Evolutionary conservation across 768 basidiomycete genomes (phyloP).

Genomic region (Boletus vermiculosoides): DNA sequence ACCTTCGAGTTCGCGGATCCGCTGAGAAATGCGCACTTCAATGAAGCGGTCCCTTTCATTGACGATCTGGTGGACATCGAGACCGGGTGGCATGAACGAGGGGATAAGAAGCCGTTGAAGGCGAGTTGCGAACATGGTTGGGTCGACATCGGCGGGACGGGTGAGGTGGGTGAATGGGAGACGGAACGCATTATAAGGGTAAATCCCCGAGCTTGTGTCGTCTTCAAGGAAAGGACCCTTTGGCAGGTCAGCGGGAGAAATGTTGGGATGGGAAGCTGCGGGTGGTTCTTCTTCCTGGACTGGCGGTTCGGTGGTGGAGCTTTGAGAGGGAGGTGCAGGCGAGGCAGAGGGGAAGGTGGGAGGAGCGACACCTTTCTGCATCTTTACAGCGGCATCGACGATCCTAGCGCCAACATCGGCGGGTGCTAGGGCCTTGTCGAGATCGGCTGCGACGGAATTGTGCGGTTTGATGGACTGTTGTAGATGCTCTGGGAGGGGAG

Average conservation of each 20-base stretch:
- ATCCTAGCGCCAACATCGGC: constrained; percentile 60
- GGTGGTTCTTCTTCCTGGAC: constrained; percentile 57
- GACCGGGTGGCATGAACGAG: constrained; percentile 83
- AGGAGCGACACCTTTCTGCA: constrained; percentile 52
- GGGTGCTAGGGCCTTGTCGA: constrained; percentile 64
- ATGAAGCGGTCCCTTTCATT: constrained; percentile 91
- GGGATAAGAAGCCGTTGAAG: constrained; percentile 83
- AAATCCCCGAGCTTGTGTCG: constrained; percentile 74
- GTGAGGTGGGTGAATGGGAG: constrained; percentile 83
- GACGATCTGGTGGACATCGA: constrained; percentile 89
- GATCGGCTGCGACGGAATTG: constrained; percentile 56
- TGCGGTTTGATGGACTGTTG: constrained; percentile 69
- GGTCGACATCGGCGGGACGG: constrained; percentile 58
- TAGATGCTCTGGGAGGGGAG: constrained; percentile 65
- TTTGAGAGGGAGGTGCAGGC: constrained; percentile 19
- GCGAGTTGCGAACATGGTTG: constrained; percentile 63
- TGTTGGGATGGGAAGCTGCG: constrained; percentile 32
- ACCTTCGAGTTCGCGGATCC: constrained; percentile 81
- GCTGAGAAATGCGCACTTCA: constrained; percentile 84
- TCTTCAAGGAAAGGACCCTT: constrained; percentile 79
- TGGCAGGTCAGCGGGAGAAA: constrained; percentile 60
- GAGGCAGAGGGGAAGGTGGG: constrained; percentile 24
- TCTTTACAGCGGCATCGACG: constrained; percentile 73
- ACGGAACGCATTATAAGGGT: constrained; percentile 88
- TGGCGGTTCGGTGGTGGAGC: constrained; percentile 29